Evolutionary conservation across 345 rosid genomes (phyloP), one percentile per base, ranked within the genome.

Genomic region (Arabidopsis arenosa): DNA sequence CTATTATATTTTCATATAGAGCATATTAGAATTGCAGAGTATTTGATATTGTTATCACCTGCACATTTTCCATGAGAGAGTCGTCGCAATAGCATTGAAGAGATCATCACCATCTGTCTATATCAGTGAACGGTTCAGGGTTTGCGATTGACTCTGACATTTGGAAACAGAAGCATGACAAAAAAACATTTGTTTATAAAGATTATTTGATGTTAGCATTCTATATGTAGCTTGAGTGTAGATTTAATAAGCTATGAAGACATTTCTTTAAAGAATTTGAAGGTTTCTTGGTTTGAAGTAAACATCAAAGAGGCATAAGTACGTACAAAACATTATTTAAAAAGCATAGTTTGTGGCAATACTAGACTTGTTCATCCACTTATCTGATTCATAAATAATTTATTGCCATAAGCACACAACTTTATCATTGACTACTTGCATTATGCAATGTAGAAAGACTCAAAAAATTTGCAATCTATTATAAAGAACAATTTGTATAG

Each of bases 341-440:
- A 58, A 67, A 30, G 54, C 30, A 28, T 28, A 30, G 21, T 36
- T 21, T 39, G 43, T 53, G 79, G 57, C 51, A 53, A 76, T 35
- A 33, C 72, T 47, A 71, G 72, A 77, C 76, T 70, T 48, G 72
- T 77, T 64, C 80, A 70, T 76, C 65, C 14, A 54, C 70, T 69
- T 69, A 76, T 76, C 66, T 55, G 51, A 70, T 36, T n/a, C 56
- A 53, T 53, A 52, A 1, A 39, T 59, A 9, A 17, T 47, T 15
- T 57, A 66, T 47, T 32, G 7, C 61, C 40, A 75, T 51, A 21
- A 61, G 40, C 70, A 53, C 57, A 75, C 35, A 76, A 53, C 13
- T 62, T 53, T 69, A 69, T 62, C 70, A 76, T 62, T 41, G 74
- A 60, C 79, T 32, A 75, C 6, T 49, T 49, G 67, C 67, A 57